Percentiles rank a stretch among this genome's conserved stretches.
These are phyloP conservation scores for Boletus sp. DNA, from an alignment of 1,284 basidiomycete genomes.

Conservation along the genomic window DNA sequence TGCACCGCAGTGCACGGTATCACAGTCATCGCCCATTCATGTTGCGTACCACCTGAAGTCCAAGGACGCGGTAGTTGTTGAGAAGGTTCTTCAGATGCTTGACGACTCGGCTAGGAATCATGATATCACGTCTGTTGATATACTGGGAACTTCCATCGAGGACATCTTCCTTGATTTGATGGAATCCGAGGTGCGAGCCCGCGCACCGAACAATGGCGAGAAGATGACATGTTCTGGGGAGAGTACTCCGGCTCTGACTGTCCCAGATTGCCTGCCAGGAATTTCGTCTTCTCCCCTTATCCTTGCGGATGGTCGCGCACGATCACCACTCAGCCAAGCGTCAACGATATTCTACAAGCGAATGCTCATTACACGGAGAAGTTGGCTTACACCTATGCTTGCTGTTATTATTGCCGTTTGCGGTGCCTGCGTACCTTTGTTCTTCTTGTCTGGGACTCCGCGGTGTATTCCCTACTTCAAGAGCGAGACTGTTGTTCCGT, in stretches of 20 bases:
- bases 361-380: conserved; percentile 61
- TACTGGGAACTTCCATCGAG: conserved; percentile 76
- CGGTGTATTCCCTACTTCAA: conserved; percentile 50
- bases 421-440: conserved; percentile 65
- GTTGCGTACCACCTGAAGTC: conserved; percentile 59
- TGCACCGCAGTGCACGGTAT: conserved; percentile 49
- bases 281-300: conserved; percentile 35
- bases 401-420: conserved; percentile 64
- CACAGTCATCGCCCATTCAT: conserved; percentile 45
- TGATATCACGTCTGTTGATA: conserved; percentile 59
- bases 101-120: conserved; percentile 47
- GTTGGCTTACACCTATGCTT: conserved; percentile 69
- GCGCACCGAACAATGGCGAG: background rate
- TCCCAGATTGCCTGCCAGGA: conserved; percentile 47
- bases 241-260: background rate
- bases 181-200: conserved; percentile 44
- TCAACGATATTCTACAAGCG: conserved; percentile 77
- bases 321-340: conserved; percentile 60
- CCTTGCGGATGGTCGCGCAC: conserved; percentile 54
- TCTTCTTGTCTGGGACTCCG: conserved; percentile 58
- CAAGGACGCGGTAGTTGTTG: conserved; percentile 57
- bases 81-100: conserved; percentile 58
- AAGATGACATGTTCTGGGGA: conserved; percentile 23
- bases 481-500: conserved; percentile 42
- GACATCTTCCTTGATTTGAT: conserved; percentile 80